A percentile compares a stretch with the other conserved stretches of the same genome.
Evolutionary conservation across 139 green algal species (phyloP).

Genomic region (Chlorella sorokiniana): DNA sequence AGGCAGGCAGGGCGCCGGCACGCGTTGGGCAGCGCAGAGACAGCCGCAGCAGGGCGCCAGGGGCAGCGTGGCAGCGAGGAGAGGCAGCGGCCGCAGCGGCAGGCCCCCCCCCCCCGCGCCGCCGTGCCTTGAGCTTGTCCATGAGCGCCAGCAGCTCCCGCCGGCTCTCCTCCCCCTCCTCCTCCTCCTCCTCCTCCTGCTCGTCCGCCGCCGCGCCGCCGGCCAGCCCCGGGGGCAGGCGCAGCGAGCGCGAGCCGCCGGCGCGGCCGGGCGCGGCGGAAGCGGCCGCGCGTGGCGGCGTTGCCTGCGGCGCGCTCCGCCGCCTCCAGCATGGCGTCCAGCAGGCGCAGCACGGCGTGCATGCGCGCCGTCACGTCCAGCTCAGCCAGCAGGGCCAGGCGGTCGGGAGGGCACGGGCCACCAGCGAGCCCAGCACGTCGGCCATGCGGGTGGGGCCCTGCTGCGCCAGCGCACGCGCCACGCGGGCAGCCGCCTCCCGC

Average conservation of each 20-base stretch:
- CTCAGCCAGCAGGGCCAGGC: constrained; percentile 27
- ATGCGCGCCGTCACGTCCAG: constrained; percentile 18
- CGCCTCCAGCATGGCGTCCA: constrained; percentile 14
- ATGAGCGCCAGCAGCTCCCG: constrained; percentile 29
- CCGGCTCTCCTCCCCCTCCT: constrained; percentile 30
- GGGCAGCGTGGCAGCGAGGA: too few relatives aligned
- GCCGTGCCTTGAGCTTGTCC: constrained; percentile 41
- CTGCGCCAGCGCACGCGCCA: constrained; percentile 14
- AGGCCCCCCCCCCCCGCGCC: too few relatives aligned
- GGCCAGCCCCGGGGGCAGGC: neutral
- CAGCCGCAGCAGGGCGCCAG: neutral
- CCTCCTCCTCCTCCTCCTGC: neutral
- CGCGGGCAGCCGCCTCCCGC: neutral
- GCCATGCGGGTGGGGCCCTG: constrained; percentile 27
- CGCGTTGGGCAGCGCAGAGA: too few relatives aligned
- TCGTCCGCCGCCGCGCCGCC: neutral
- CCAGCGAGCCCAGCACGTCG: constrained; percentile 37
- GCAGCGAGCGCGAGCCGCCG: neutral
- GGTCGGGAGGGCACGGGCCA: constrained; percentile 12
- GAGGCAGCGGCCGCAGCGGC: too few relatives aligned
- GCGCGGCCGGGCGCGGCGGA: neutral
- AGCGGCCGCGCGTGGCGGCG: neutral
- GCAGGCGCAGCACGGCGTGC: constrained; percentile 4
- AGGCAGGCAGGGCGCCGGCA: neutral
- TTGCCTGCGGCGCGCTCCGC: constrained; percentile 6